Conservation (phyloP, 1,284 basidiomycete species). For the Phellopilus nigrolimitatus region DNA sequence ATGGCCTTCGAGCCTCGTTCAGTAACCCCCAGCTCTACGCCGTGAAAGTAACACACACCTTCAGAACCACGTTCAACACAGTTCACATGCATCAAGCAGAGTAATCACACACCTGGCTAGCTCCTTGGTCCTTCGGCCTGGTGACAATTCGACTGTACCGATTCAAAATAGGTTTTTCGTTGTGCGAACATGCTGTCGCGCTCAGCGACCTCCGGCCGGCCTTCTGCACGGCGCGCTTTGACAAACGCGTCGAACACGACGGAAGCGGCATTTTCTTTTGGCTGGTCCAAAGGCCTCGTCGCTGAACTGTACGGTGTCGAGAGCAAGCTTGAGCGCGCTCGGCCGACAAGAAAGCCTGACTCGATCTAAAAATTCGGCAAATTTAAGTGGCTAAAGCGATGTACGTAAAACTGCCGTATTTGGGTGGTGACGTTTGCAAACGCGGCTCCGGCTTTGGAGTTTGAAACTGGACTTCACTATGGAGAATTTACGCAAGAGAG, state of each 20-base stretch:
- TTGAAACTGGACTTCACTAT: not conserved
- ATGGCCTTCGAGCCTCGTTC: constrained; percentile 63
- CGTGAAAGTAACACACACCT: not conserved
- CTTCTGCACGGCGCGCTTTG: constrained; percentile 6
- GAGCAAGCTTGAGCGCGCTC: not conserved
- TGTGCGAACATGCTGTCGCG: constrained; percentile 15
- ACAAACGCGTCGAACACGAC: constrained; percentile 5
- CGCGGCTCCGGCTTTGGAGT: not conserved
- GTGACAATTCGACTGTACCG: constrained; percentile 81
- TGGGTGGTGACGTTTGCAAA: not conserved
- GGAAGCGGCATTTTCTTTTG: constrained; percentile 7
- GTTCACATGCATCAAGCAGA: constrained; percentile 11
- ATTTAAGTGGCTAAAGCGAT: constrained; percentile 2
- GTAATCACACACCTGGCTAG: constrained; percentile 68
- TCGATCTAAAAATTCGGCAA: constrained; percentile 6
- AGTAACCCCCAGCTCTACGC: not conserved
- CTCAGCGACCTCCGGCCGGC: constrained; percentile 5
- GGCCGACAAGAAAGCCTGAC: not conserved
- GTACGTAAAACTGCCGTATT: not conserved
- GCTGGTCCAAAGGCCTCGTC: not conserved
- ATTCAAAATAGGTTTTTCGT: constrained; percentile 65
- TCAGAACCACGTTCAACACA: not conserved
- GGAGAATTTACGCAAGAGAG: constrained; percentile 13
- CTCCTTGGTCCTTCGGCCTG: constrained; percentile 88
- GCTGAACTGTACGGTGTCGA: not conserved